Percentiles rank a stretch among this genome's conserved stretches.
phyloP scores from a whole-genome alignment of 257 asterid species.

The Solanum bulbocastanum region DNA sequence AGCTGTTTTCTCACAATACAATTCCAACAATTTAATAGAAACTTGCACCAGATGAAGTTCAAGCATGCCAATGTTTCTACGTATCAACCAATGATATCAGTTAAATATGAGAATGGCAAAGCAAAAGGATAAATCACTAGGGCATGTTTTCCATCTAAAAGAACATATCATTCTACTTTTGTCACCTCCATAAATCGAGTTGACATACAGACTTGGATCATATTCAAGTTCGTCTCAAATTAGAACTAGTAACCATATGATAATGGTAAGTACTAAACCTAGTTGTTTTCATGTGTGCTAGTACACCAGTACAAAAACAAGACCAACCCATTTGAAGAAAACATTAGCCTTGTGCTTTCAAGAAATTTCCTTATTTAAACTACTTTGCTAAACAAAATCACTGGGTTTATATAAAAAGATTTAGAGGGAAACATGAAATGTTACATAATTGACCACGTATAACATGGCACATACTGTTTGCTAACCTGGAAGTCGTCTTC shows the following conservation, averaged over 20 bases:
- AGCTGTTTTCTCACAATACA: background rate
- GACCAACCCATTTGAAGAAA: background rate
- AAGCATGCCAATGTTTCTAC: background rate
- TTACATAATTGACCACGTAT: background rate
- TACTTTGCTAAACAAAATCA: background rate
- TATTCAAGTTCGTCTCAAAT: background rate
- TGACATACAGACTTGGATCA: background rate
- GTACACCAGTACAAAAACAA: background rate
- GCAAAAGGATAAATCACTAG: background rate
- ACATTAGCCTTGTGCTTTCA: background rate
- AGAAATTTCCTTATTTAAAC: background rate
- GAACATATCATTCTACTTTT: background rate
- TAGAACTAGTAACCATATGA: background rate
- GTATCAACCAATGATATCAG: background rate
- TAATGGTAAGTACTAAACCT: background rate
- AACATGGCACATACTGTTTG: background rate
- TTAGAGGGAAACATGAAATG: background rate
- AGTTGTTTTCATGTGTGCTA: background rate
- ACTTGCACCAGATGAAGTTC: background rate
- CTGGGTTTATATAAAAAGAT: background rate
- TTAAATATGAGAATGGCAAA: background rate
- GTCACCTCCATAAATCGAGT: background rate
- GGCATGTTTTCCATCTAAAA: background rate
- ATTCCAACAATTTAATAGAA: background rate
- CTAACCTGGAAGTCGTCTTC: background rate